Conservation (phyloP, 768 basidiomycete species). For the Sporobolomyces pararoseus region DNA sequence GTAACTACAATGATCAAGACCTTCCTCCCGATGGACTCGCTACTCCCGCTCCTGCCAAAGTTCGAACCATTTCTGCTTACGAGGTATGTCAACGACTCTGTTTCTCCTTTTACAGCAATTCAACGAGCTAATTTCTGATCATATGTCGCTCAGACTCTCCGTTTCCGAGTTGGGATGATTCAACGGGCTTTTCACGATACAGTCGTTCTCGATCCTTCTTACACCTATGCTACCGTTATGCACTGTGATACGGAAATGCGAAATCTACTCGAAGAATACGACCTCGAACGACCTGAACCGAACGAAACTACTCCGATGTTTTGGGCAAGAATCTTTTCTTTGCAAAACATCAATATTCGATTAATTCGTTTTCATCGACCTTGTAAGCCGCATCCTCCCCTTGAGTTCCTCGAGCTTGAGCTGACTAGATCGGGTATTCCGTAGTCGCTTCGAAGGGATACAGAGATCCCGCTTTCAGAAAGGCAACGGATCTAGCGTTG, state of each 20-base stretch:
- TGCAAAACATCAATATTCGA: constrained; percentile 32
- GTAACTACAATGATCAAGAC: constrained; percentile 30
- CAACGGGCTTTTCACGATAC: constrained; percentile 27
- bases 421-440: neutral
- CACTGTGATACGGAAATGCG: constrained; percentile 21
- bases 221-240: constrained; percentile 17
- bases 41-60: neutral
- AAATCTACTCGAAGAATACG: constrained; percentile 20
- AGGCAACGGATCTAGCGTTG: constrained; percentile 26
- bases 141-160: neutral
- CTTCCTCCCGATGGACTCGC: neutral
- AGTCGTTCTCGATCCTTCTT: constrained; percentile 19
- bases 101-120: neutral
- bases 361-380: constrained; percentile 30
- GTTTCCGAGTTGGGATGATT: constrained; percentile 22
- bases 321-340: constrained; percentile 23
- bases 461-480: constrained; percentile 22
- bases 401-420: neutral
- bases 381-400: constrained; percentile 2
- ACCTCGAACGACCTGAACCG: constrained; percentile 23
- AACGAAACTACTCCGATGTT: constrained; percentile 19
- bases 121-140: neutral
- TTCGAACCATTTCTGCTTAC: constrained; percentile 17
- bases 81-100: neutral
- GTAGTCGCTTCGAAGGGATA: constrained; percentile 29